Base-by-base conservation (phyloP, 768 basidiomycete genomes). In the Russula brevipes region DNA sequence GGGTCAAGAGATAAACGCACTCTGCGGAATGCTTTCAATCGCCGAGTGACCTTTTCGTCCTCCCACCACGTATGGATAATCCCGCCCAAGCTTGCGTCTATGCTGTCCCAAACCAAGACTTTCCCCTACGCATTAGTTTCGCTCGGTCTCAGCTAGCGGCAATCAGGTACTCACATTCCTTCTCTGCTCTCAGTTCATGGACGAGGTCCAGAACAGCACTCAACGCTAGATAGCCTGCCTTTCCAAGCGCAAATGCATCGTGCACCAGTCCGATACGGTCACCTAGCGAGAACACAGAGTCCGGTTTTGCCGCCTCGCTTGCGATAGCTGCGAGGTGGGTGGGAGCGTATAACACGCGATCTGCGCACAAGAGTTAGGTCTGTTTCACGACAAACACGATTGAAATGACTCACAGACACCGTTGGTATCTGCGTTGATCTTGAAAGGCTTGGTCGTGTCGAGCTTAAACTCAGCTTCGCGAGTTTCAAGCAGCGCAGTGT, bases 241-340 rank as follows among this genome's bases (percentile, higher is more conserved):
- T 85, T 54, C 91, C 83, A 36, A 98, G 81, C 1, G 87, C 87
- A 70, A 89, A 80, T 0, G 87, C 80, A 69, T 98, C 97, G 54
- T 88, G 82, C 24, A 96, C 84, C 33, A 99, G 79, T 17, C 95
- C 95, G 69, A 98, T 87, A 30, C 92, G 84, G 72, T 99, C 96
- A 60, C 91, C 86, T 63, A 93, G 76, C 1, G 87, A 81, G 76
- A 96, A 93, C 8, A 81, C 74, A 4, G 83, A 82, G 60, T 83
- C 75, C 12, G 76, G 70, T 70, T 83, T 85, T n/a, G 85, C 82
- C 1, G 91, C 93, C 70, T 94, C 91, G 19, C 78, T 74, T 5
- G 90, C 94, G 63, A 98, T 89, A 70, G 84, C 85, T 31, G 79
- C 79, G 14, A 97, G 79, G 53, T 91, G 82, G 66, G 91, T 88